These are phyloP conservation scores for Auricularia cornea DNA, from an alignment of 768 basidiomycete genomes.

Conservation along the genomic window DNA sequence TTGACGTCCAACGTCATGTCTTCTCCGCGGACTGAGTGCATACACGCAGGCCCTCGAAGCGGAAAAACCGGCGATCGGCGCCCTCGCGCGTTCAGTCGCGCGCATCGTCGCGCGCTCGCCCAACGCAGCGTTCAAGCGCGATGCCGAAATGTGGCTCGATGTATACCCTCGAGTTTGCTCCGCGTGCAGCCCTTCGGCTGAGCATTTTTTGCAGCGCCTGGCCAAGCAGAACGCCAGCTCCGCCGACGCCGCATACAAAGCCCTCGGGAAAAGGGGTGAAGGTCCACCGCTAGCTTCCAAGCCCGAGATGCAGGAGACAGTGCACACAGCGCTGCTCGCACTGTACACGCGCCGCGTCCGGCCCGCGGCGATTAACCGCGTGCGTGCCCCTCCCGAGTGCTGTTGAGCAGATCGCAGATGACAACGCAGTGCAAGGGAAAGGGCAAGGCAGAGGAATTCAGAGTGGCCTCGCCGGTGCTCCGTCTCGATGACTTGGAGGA, in stretches of 20 bases:
- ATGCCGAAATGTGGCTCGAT: background rate
- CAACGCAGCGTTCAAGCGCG: constrained; percentile 36
- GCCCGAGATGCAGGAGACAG: too few relatives aligned
- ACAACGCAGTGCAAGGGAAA: too few relatives aligned
- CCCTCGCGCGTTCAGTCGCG: constrained; percentile 42
- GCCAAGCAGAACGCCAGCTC: background rate
- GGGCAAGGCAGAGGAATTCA: too few relatives aligned
- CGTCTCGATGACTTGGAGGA: too few relatives aligned
- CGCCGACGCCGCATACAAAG: background rate
- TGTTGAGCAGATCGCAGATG: too few relatives aligned
- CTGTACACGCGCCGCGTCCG: too few relatives aligned
- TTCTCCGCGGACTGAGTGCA: constrained; percentile 2
- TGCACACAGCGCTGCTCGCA: too few relatives aligned
- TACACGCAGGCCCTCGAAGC: constrained; percentile 45
- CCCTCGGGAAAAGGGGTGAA: background rate
- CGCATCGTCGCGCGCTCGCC: constrained; percentile 47
- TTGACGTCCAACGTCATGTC: constrained; percentile 7
- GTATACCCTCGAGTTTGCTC: background rate
- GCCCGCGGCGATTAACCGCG: too few relatives aligned
- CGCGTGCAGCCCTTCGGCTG: background rate
- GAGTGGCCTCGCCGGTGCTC: too few relatives aligned
- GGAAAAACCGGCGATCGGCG: constrained; percentile 41
- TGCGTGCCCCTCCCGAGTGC: too few relatives aligned
- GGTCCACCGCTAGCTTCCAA: too few relatives aligned
- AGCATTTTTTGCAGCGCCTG: background rate